Evolutionary conservation across 2,329 filamentous ascomycete genomes (phyloP).

Genomic region (Botrytis paeoniae): DNA sequence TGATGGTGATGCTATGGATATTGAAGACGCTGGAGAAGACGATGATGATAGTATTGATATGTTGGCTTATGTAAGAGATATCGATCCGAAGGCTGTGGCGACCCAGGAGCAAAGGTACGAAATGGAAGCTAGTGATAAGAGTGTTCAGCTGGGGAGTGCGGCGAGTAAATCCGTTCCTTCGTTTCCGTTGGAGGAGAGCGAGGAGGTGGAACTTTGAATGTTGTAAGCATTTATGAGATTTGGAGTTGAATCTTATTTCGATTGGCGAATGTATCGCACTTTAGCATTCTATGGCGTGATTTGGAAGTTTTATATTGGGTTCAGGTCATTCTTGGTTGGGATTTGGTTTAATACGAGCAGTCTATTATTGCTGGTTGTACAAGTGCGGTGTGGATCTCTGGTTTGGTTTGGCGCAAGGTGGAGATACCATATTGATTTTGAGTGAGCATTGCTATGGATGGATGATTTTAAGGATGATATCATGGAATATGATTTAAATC

Average conservation of each 20-base stretch:
- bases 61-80: slow-evolving; percentile 6
- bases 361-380: background rate
- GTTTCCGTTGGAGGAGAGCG: background rate
- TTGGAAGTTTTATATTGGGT: background rate
- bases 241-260: background rate
- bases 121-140: slow-evolving; percentile 16
- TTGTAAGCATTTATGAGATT: background rate
- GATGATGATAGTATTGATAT: slow-evolving; percentile 19
- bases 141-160: slow-evolving; percentile 10
- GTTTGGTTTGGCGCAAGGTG: slow-evolving; percentile 1
- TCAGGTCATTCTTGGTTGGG: background rate
- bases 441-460: background rate
- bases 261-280: background rate
- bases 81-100: slow-evolving; percentile 2
- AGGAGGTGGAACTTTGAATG: background rate
- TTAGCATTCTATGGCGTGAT: background rate
- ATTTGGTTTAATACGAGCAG: background rate
- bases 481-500: background rate
- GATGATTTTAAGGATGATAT: background rate
- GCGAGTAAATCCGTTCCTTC: background rate
- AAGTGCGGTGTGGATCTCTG: background rate
- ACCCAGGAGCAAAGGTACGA: slow-evolving; percentile 10
- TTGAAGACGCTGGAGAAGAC: background rate
- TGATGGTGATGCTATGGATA: background rate
- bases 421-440: slow-evolving; percentile 3